phyloP scores from a whole-genome alignment of 768 basidiomycete species.

The Porpolomopsis calyptriformis region DNA sequence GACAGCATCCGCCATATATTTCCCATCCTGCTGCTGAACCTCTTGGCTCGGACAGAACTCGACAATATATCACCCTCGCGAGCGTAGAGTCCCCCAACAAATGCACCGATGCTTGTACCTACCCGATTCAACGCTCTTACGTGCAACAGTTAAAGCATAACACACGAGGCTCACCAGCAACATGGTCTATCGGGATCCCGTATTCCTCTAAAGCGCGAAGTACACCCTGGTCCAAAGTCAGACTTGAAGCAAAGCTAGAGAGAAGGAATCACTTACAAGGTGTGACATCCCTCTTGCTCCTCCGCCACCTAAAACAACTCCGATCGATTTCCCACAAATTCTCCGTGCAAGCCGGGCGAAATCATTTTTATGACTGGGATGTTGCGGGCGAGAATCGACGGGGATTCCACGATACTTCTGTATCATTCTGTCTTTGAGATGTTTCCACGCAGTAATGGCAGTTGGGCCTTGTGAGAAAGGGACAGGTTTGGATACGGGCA shows the following conservation, averaged over 20 bases:
- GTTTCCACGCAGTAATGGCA: constrained; percentile 80
- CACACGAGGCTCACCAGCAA: constrained; percentile 48
- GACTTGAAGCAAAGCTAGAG: constrained; percentile 3
- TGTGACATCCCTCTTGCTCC: constrained; percentile 69
- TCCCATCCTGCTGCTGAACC: constrained; percentile 85
- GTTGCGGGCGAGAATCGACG: constrained; percentile 54
- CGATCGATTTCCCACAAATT: constrained; percentile 88
- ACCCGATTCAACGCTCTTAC: too few species aligned
- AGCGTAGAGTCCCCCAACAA: constrained; percentile 92
- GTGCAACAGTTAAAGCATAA: constrained; percentile 4
- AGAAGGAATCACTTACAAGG: constrained; percentile 21
- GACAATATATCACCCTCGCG: constrained; percentile 87
- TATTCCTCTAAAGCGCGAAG: constrained; percentile 86
- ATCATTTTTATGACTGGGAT: constrained; percentile 78
- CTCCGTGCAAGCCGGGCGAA: constrained; percentile 86
- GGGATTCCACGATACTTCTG: constrained; percentile 71
- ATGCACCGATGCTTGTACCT: constrained; percentile 85
- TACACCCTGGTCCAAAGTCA: constrained; percentile 53
- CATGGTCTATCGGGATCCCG: constrained; percentile 88
- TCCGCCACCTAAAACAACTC: constrained; percentile 93
- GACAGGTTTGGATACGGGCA: constrained; percentile 49
- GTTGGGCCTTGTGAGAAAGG: constrained; percentile 69
- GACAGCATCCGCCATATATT: constrained; percentile 91
- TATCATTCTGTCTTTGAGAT: constrained; percentile 87
- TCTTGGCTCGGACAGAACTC: constrained; percentile 75